Evolutionary conservation across 176 grass and related monocot species (phyloP).

Genomic region (Tillandsia leiboldiana): DNA sequence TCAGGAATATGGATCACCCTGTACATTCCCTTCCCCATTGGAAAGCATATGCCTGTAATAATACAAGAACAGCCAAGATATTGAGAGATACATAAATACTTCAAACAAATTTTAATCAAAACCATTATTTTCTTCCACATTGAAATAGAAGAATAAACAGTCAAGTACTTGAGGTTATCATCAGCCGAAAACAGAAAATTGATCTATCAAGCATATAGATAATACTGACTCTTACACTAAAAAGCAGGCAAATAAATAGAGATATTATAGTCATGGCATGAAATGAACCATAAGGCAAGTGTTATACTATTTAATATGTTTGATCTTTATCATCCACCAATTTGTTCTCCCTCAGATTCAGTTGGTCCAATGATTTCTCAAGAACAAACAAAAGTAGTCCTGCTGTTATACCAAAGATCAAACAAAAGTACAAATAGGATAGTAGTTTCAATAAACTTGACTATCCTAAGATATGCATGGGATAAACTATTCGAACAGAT

Average conservation of each 20-base stretch:
- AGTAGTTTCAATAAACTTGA: background rate
- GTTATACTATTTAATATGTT: background rate
- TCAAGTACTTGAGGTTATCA: conserved; percentile 11
- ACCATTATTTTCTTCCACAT: background rate
- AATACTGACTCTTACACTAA: conserved; percentile 6
- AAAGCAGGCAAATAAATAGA: background rate
- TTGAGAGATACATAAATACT: background rate
- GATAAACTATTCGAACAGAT: too few relatives aligned
- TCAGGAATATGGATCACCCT: conserved; percentile 91
- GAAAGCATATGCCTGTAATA: conserved; percentile 77
- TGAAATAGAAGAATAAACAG: conserved; percentile 19
- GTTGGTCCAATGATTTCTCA: background rate
- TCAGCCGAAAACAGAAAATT: background rate
- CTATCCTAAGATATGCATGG: too few relatives aligned
- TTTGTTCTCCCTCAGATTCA: background rate
- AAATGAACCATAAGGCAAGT: background rate
- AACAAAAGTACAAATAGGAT: background rate
- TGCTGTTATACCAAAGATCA: background rate
- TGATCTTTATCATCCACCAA: background rate
- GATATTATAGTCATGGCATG: background rate
- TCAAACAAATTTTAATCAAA: background rate
- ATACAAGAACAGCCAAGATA: conserved; percentile 22
- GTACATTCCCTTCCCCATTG: conserved; percentile 94
- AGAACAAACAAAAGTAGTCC: background rate
- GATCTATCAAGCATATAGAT: conserved; percentile 1